Base-by-base conservation (phyloP, 148 eudicot genomes). In the Cornus kousa region DNA sequence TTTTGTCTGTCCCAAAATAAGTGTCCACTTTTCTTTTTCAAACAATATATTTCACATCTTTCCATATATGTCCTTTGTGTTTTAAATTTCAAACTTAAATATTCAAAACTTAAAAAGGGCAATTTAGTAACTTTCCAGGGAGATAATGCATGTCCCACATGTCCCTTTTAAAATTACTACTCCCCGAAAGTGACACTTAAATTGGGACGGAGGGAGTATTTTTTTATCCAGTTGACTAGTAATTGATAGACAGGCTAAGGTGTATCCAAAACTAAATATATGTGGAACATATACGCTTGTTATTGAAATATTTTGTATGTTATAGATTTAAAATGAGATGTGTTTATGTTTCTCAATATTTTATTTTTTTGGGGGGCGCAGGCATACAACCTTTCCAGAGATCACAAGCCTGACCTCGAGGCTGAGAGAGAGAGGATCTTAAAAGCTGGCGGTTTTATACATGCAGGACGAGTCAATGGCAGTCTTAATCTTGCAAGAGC, bases 341-440 rank as follows among this genome's bases (percentile, higher is more conserved):
- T 23, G 40, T 60, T 69, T 20, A 40, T 74, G 50, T 16, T 33
- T 74, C 57, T 85, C 59, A 64, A n/a, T 28, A 28, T 28, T 28
- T 28, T 28, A 0, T 28, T 28, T 28, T 28, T 28, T 28, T 28
- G 0, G 28, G 28, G 28, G 28, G n/a, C 76, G 79, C 91, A 93
- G 99, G 99, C 99, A 69, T 91, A 90, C 86, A 94, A 93, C 86
- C 90, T 96, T 77, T 96, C 98, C 62, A 89, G 89, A 88, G 99
- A 96, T 85, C 99, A 96, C 86, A 96, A 96, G 81, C 99, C 99
- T 53, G 98, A 92, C n/a, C 89, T 96, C 68, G 99, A 92, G 87
- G 89, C 83, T 75, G 99, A 96, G 85, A 93, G 86, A 75, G 97
- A 96, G 23, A 85, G 99, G 74, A 96, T 96, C 74, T 65, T 93